Conservation (phyloP, 352 stramenopile species). For the Globisporangium iwayamae region DNA sequence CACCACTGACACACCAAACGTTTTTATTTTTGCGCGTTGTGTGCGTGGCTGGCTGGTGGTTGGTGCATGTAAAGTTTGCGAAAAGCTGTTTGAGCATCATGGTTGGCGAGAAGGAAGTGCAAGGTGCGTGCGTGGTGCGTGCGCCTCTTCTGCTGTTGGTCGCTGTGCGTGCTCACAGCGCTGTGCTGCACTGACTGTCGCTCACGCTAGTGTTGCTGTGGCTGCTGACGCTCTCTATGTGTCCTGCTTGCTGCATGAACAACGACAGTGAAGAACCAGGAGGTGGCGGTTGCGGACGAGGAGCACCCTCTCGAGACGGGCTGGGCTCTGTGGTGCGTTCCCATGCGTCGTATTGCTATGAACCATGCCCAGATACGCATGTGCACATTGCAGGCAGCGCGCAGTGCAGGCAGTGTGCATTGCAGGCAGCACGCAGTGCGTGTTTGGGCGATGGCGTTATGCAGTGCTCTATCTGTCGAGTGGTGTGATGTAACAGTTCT, state of each 20-base stretch:
- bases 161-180: neutral
- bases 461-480: neutral
- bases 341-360: neutral
- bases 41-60: slow-evolving; percentile 10
- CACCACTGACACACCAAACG: too few species aligned
- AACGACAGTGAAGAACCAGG: slow-evolving; percentile 16
- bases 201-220: neutral
- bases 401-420: neutral
- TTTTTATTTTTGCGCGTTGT: neutral
- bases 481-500: neutral
- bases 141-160: neutral
- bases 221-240: neutral
- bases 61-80: slow-evolving; percentile 12
- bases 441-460: neutral
- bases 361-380: neutral
- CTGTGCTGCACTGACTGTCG: neutral
- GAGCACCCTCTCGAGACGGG: slow-evolving; percentile 86
- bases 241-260: neutral
- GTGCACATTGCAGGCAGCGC: neutral
- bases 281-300: slow-evolving; percentile 27
- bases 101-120: slow-evolving; percentile 12
- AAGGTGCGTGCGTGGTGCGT: slow-evolving; percentile 16
- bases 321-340: slow-evolving; percentile 84
- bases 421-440: neutral
- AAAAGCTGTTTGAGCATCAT: slow-evolving; percentile 20